Conservation (phyloP, 1,139 yeast genomes). For the Pichia sp. region DNA sequence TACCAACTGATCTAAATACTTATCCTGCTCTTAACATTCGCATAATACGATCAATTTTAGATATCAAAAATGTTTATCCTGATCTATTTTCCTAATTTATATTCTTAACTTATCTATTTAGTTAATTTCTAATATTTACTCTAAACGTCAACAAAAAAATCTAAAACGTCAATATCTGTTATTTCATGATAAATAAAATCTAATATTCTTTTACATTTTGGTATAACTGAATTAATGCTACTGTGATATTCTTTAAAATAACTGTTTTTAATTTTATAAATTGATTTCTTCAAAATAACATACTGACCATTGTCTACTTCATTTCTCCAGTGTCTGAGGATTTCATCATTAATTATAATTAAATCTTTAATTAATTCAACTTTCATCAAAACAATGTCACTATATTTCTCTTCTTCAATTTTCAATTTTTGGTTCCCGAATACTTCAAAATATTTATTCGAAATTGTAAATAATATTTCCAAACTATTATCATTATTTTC, state of each 20-base stretch:
- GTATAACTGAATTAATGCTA: conserved; percentile 4
- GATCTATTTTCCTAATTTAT: conserved; percentile 35
- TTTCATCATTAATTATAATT: conserved; percentile 1
- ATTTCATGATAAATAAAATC: conserved; percentile 12
- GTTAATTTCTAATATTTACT: neutral
- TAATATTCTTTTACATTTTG: conserved; percentile 8
- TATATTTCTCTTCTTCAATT: neutral
- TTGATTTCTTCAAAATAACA: neutral
- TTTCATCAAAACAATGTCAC: conserved; percentile 3
- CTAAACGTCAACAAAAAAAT: conserved; percentile 4
- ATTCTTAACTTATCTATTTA: conserved; percentile 34
- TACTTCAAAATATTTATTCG: neutral
- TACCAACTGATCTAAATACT: conserved; percentile 30
- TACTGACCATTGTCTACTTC: neutral
- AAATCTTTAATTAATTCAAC: conserved; percentile 6
- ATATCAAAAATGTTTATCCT: conserved; percentile 41
- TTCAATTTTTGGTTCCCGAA: neutral
- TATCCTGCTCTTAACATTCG: conserved; percentile 38
- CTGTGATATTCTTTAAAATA: conserved; percentile 7
- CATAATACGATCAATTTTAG: conserved; percentile 40
- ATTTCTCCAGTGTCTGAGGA: conserved; percentile 2
- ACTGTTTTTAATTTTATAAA: conserved; percentile 3
- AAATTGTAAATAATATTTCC: neutral
- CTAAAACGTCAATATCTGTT: conserved; percentile 2
- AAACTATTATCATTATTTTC: neutral